Percentiles rank a stretch among this genome's conserved stretches.
Evolutionary conservation across 345 rosid species (phyloP).

Genomic region (Adansonia digitata): DNA sequence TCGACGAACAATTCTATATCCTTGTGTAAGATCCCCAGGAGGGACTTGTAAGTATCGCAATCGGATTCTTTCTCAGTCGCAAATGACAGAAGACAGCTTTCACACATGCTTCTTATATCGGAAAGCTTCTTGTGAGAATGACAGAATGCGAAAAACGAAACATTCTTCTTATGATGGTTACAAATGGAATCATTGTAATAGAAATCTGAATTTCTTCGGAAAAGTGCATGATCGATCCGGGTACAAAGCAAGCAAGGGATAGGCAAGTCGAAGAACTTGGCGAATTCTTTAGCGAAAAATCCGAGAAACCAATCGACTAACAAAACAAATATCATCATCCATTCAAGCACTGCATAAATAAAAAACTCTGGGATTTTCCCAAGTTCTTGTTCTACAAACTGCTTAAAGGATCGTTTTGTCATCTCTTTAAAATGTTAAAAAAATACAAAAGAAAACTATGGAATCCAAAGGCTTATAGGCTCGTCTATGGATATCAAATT

Average conservation of each 20-base stretch:
- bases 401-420: constrained; percentile 54
- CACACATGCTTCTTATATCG: constrained; percentile 73
- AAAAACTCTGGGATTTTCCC: constrained; percentile 52
- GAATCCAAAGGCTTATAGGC: no score
- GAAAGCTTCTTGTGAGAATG: constrained; percentile 76
- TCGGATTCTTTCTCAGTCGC: constrained; percentile 71
- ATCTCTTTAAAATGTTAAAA: no score
- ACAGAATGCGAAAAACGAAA: constrained; percentile 69
- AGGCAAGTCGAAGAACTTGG: constrained; percentile 67
- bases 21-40: constrained; percentile 67
- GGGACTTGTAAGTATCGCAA: constrained; percentile 70
- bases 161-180: constrained; percentile 63
- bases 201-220: constrained; percentile 35
- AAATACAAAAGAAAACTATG: no score
- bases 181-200: constrained; percentile 81
- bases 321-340: constrained; percentile 55
- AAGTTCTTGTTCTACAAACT: constrained; percentile 61
- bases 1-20: constrained; percentile 63
- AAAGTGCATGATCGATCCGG: constrained; percentile 61
- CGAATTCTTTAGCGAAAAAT: constrained; percentile 54
- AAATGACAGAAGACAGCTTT: constrained; percentile 79
- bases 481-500: not conserved
- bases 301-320: constrained; percentile 61
- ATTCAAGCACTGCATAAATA: constrained; percentile 69
- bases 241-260: constrained; percentile 85